phyloP scores from a whole-genome alignment of 345 rosid genomes.

The Cardamine resedifolia region DNA sequence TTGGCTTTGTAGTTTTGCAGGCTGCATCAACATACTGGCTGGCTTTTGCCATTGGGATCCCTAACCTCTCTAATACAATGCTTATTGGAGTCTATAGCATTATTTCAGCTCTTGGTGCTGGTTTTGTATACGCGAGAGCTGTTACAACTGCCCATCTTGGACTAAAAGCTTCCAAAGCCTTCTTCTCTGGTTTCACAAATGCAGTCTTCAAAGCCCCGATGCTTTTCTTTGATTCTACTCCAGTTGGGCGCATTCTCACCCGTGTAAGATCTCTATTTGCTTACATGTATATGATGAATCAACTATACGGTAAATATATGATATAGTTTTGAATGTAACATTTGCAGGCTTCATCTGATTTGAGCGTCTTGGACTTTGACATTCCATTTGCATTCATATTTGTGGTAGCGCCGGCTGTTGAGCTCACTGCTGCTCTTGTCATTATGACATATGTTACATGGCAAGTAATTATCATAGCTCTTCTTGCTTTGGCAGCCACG shows the following conservation, averaged over 20 bases:
- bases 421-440: slow-evolving; percentile 43
- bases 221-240: slow-evolving; percentile 83
- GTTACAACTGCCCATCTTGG: slow-evolving; percentile 53
- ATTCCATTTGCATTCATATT: slow-evolving; percentile 53
- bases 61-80: slow-evolving; percentile 40
- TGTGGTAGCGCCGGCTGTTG: slow-evolving; percentile 42
- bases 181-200: slow-evolving; percentile 62
- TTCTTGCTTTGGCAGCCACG: slow-evolving; percentile 51
- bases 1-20: slow-evolving; percentile 52
- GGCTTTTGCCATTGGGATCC: slow-evolving; percentile 58
- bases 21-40: slow-evolving; percentile 77
- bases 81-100: slow-evolving; percentile 61
- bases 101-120: slow-evolving; percentile 56
- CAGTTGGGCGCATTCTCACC: slow-evolving; percentile 70
- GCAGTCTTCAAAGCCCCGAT: slow-evolving; percentile 70
- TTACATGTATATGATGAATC: slow-evolving; percentile 15
- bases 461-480: slow-evolving; percentile 71
- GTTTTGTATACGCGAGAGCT: slow-evolving; percentile 51
- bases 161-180: slow-evolving; percentile 62
- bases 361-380: slow-evolving; percentile 62
- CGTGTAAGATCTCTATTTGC: slow-evolving; percentile 50
- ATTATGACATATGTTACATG: slow-evolving; percentile 75
- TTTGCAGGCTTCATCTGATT: slow-evolving; percentile 77
- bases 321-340: not conserved
- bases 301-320: not conserved